Base-by-base conservation (phyloP, 2,329 filamentous ascomycete genomes). In the Aspergillus sp. region DNA sequence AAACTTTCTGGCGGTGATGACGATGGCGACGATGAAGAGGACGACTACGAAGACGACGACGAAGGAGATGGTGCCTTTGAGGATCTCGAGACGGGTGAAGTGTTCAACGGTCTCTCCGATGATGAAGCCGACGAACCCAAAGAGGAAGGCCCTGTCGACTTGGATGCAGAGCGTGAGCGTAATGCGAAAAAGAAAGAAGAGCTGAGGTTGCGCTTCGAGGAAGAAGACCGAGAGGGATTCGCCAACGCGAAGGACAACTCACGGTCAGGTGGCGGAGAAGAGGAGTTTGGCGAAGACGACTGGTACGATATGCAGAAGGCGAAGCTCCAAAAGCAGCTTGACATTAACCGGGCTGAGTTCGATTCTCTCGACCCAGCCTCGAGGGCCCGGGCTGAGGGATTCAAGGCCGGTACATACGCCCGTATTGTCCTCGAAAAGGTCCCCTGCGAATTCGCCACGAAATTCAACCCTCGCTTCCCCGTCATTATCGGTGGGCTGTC, bases 251-350 rank as follows among this genome's bases (percentile, higher is more conserved):
- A 94, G 72, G 95, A 95, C 67, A 86, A 89, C 23, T 84, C 87
- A 47, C 88, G 88, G 10, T 82, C 88, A 32, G 80, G 84, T 58
- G 88, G 91, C 59, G 85, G 83, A 25, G 81, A 85, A 5, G 85
- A 93, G 49, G 78, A 84, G 53, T 97, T 96, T 65, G 94, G 92
- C 48, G 94, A 99, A 72, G 94, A 99, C 68, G 90, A 99, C 51
- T 99, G 95, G 95, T 99, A 99, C 69, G 94, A 97, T 67, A 85
- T 89, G 23, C 94, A 99, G 69, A 99, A 99, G 76, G 90, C 94
- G 29, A 82, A 88, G 70, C 86, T 99, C 54, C 89, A 97, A 74
- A 97, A 96, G 75, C 94, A 99, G 71, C 82, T 94, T 58, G 89
- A 95, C 65, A 97, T 99, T 83, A 99, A 99, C 76, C 91, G 91